A percentile compares a stretch with the other conserved stretches of the same genome.
Evolutionary conservation across 768 basidiomycete genomes (phyloP).

Genomic region (Phanerochaete sordida): DNA sequence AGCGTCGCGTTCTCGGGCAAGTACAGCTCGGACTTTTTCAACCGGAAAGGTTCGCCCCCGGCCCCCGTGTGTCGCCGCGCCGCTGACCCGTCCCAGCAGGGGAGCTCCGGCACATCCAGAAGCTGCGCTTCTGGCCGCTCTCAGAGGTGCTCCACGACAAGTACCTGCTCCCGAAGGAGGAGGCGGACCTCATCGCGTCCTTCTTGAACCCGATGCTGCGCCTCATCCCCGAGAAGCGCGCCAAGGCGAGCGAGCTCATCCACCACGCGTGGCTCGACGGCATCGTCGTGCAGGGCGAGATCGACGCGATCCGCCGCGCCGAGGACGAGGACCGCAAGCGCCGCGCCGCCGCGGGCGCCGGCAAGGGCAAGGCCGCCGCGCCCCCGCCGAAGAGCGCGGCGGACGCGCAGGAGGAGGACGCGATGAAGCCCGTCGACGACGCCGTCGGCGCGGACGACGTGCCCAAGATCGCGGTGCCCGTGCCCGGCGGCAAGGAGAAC

Average conservation of each 20-base stretch:
- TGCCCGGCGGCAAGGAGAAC: slow-evolving; percentile 21
- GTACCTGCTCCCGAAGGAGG: slow-evolving; percentile 83
- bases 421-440: slow-evolving; percentile 79
- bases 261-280: slow-evolving; percentile 88
- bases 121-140: slow-evolving; percentile 90
- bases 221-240: slow-evolving; percentile 84
- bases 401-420: slow-evolving; percentile 46
- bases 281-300: slow-evolving; percentile 84
- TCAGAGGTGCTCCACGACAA: slow-evolving; percentile 86
- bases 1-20: slow-evolving; percentile 85
- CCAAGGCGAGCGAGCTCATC: slow-evolving; percentile 80
- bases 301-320: slow-evolving; percentile 70
- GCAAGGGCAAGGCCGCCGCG: slow-evolving; percentile 1
- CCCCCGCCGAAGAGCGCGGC: slow-evolving; percentile 27
- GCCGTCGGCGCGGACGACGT: slow-evolving; percentile 15
- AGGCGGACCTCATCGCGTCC: slow-evolving; percentile 75
- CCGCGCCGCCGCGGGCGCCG: slow-evolving; percentile 25
- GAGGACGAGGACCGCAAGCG: slow-evolving; percentile 48
- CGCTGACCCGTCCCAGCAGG: slow-evolving; percentile 31
- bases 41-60: slow-evolving; percentile 71
- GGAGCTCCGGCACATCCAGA: slow-evolving; percentile 92
- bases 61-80: neutral
- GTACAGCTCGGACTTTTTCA: slow-evolving; percentile 94
- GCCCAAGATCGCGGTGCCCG: slow-evolving; percentile 21
- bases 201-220: slow-evolving; percentile 91